phyloP scores from a whole-genome alignment of 2,329 filamentous ascomycete genomes.

The Fusarium sp. region DNA sequence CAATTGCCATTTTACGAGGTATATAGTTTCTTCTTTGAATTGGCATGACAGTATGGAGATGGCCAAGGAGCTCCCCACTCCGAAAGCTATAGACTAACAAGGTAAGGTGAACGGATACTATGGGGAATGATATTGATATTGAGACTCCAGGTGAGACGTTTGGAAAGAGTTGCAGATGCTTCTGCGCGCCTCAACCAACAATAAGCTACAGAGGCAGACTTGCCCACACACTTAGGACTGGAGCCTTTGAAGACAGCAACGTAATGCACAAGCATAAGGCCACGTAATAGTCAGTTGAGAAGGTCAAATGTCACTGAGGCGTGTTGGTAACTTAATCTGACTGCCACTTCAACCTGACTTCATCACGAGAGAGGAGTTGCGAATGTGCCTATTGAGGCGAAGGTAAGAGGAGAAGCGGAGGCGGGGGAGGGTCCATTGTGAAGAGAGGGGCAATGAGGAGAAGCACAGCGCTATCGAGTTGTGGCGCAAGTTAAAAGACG shows the following conservation, averaged over 20 bases:
- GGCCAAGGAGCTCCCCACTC: slow-evolving; percentile 6
- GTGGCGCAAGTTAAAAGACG: slow-evolving; percentile 21
- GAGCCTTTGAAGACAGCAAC: not conserved
- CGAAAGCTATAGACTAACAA: slow-evolving; percentile 4
- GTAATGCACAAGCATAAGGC: not conserved
- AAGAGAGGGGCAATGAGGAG: slow-evolving; percentile 24
- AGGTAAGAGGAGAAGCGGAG: slow-evolving; percentile 10
- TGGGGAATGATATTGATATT: not conserved
- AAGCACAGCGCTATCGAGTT: not conserved
- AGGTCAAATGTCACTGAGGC: not conserved
- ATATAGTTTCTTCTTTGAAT: not conserved
- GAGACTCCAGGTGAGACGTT: not conserved
- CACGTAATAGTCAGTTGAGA: not conserved
- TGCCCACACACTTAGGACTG: not conserved
- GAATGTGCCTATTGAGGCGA: slow-evolving; percentile 24
- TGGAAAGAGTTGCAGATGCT: not conserved
- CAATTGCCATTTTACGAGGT: slow-evolving; percentile 3
- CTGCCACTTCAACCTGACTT: slow-evolving; percentile 8
- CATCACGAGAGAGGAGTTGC: slow-evolving; percentile 11
- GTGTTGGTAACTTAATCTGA: slow-evolving; percentile 4
- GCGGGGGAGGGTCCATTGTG: slow-evolving; percentile 1
- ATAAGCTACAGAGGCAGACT: not conserved
- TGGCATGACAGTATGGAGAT: slow-evolving; percentile 8
- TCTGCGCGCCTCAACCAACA: slow-evolving; percentile 7
- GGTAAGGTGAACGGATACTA: slow-evolving; percentile 2